Evolutionary conservation across 176 grass and related monocot species (phyloP), one percentile per base, ranked within the genome.

Genomic region (Echinochloa phyllopogon): DNA sequence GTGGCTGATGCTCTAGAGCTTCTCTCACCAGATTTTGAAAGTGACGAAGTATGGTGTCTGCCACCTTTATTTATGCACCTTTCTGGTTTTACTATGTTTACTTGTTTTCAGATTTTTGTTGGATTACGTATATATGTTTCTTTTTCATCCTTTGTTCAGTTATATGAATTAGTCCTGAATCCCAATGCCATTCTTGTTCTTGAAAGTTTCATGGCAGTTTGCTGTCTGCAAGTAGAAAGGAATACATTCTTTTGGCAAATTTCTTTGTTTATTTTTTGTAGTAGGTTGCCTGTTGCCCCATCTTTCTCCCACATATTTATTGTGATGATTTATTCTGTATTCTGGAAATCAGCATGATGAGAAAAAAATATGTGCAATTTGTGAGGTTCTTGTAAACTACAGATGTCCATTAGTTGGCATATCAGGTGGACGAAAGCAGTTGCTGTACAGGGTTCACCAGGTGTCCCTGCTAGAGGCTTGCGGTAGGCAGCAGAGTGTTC

Each of bases 1-100:
- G 96, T 98, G 12, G 92, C 96, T 72, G 96, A 98, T 89, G 96
- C 96, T 62, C 85, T 98, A 43, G 96, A 95, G 75, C 96, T 98
- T 87, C 91, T 95, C 45, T 94, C 96, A 78, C 88, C 89, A 24
- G 93, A 92, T 87, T 98, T 98, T 87, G 90, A 98, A 84, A 92
- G 93, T 77, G 96, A 98, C 40, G 93, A 95, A 88, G 96, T 95
- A 86, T 76, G 87, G 41, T 23, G 74, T 66, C 38, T 81, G 6
- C 48, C 75, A 55, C 29, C 74, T 83, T 72, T 82, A 10, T 69
- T 55, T 69, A 20, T 75, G 44, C 27, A 50, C 58, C 37, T 37
- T 87, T 82, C 52, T 66, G 11, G 40, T 80, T 83, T 77, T 56
- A 14, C 24, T 79, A 52, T 65, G 41, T 23, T 38, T 73, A 45